phyloP scores from a whole-genome alignment of 805 yeast species.

The Hanseniaspora jakobsenii region DNA sequence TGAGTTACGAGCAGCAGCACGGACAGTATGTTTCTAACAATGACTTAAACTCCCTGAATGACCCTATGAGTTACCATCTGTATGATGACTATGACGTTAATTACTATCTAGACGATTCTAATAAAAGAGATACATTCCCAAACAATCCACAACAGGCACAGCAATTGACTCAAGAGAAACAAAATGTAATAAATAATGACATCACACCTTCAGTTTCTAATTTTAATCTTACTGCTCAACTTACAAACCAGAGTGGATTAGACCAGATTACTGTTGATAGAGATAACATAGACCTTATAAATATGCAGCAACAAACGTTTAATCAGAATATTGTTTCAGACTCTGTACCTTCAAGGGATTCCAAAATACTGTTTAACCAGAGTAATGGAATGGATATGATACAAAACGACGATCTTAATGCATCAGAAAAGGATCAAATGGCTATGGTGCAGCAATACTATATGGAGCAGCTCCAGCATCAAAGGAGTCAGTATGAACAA shows the following conservation, averaged over 20 bases:
- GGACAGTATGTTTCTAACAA: neutral
- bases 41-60: neutral
- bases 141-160: neutral
- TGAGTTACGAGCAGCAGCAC: slow-evolving; percentile 8
- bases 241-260: neutral
- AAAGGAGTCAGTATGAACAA: slow-evolving; percentile 6
- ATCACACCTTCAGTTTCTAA: neutral
- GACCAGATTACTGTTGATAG: neutral
- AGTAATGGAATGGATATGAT: neutral
- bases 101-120: slow-evolving; percentile 8
- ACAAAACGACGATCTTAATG: neutral
- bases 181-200: neutral
- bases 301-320: neutral
- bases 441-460: slow-evolving; percentile 12
- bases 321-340: neutral
- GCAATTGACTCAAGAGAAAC: no score
- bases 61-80: slow-evolving; percentile 8
- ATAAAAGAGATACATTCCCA: neutral
- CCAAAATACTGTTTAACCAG: no score
- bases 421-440: slow-evolving; percentile 1
- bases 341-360: no score
- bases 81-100: slow-evolving; percentile 14
- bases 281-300: neutral
- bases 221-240: neutral
- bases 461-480: slow-evolving; percentile 5